These are phyloP conservation scores for Curvularia sp. DNA, from an alignment of 2,329 filamentous ascomycete species.

Conservation along the genomic window DNA sequence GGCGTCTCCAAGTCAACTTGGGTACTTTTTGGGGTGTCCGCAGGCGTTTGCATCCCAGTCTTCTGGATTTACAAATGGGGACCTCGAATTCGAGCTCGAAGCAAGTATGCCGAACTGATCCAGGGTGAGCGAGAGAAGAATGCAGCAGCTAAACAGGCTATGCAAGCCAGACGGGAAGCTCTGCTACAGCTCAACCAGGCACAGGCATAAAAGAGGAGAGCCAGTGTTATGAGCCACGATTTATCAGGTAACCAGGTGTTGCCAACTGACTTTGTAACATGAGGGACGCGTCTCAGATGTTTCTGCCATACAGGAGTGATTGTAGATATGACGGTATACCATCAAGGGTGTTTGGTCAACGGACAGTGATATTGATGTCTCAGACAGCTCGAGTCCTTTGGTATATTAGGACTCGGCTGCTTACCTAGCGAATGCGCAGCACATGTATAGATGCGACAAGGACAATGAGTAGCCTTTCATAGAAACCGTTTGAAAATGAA, in stretches of 20 bases:
- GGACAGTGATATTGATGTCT: not conserved
- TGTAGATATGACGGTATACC: not conserved
- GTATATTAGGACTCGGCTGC: not conserved
- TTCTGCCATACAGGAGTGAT: not conserved
- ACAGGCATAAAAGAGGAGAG: not conserved
- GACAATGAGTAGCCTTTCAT: too few relatives aligned
- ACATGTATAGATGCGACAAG: not conserved
- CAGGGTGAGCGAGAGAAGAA: conserved; percentile 32
- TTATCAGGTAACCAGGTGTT: not conserved
- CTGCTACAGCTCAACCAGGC: not conserved
- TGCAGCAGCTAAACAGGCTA: conserved; percentile 9
- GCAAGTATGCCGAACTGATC: conserved; percentile 37
- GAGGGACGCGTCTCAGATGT: not conserved
- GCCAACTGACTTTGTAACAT: not conserved
- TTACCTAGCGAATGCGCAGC: not conserved
- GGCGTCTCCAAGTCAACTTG: conserved; percentile 33
- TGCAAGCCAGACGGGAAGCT: conserved; percentile 4
- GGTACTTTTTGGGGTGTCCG: conserved; percentile 59
- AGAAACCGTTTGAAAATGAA: not conserved
- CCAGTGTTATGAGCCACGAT: not conserved
- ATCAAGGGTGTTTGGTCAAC: not conserved
- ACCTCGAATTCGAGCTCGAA: conserved; percentile 55
- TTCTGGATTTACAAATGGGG: conserved; percentile 65
- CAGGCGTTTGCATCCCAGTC: conserved; percentile 60
- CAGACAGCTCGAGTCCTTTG: not conserved